Conservation (phyloP, 345 rosid species). For the Camelina hispida region DNA sequence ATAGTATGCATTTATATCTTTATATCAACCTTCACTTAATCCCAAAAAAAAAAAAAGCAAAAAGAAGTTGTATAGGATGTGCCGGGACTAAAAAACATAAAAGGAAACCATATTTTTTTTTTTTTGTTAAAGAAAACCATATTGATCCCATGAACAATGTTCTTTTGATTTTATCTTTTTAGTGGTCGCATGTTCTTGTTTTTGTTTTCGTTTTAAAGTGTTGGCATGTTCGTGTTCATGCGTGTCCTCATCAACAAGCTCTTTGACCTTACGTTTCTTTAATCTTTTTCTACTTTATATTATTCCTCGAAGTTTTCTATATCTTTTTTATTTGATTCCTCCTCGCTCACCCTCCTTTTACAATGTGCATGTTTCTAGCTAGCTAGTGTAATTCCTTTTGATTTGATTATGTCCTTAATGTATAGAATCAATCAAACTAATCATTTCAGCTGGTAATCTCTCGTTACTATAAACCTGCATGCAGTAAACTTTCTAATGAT, state of each 20-base stretch:
- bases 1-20: not conserved
- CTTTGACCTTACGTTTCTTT: slow-evolving; percentile 37
- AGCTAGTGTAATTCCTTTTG: not conserved
- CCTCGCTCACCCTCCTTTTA: slow-evolving; percentile 10
- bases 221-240: slow-evolving; percentile 45
- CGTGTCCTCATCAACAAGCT: slow-evolving; percentile 41
- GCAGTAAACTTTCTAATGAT: too few relatives aligned
- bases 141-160: slow-evolving; percentile 49
- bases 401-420: too few relatives aligned
- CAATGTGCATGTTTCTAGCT: not conserved
- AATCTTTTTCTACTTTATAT: slow-evolving; percentile 33
- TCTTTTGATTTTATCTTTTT: slow-evolving; percentile 31
- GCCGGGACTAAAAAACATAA: slow-evolving; percentile 26
- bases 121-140: slow-evolving; percentile 27
- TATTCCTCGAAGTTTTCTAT: slow-evolving; percentile 37
- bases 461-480: too few relatives aligned
- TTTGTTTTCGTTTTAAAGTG: slow-evolving; percentile 20
- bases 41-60: not conserved
- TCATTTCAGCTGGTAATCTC: too few relatives aligned
- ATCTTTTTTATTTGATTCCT: slow-evolving; percentile 30
- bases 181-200: slow-evolving; percentile 40
- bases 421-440: too few relatives aligned
- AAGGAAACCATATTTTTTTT: slow-evolving; percentile 17
- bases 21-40: not conserved
- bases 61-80: slow-evolving; percentile 18